phyloP scores from a whole-genome alignment of 164 flowering plant species.

The Vitis rotundifolia region DNA sequence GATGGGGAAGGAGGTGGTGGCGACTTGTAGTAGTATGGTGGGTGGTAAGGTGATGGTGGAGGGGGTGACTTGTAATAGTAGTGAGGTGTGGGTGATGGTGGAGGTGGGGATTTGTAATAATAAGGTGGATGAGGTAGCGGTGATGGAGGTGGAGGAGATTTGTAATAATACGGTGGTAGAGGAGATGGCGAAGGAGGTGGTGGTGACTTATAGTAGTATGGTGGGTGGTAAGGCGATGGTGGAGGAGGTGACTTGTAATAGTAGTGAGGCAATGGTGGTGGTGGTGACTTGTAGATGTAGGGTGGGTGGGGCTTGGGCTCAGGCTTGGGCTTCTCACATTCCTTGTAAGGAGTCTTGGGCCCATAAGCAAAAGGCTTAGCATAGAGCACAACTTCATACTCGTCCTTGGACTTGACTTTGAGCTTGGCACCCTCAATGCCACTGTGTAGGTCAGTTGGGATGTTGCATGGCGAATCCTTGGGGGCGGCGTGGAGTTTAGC shows the following conservation, averaged over 20 bases:
- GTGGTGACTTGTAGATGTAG: constrained; percentile 12
- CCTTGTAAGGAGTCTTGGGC: constrained; percentile 59
- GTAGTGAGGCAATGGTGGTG: not conserved
- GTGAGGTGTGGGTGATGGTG: not conserved
- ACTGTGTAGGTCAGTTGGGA: constrained; percentile 50
- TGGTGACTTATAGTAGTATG: not conserved
- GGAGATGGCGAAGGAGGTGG: constrained; percentile 3
- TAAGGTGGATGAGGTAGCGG: not conserved
- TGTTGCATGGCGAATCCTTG: constrained; percentile 59
- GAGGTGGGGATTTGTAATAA: constrained; percentile 26
- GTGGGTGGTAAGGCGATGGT: not conserved
- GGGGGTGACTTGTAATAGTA: not conserved
- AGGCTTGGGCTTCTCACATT: constrained; percentile 44
- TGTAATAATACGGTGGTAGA: constrained; percentile 2
- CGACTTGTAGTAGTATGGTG: constrained; percentile 26
- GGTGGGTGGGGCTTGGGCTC: constrained; percentile 17
- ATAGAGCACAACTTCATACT: constrained; percentile 55
- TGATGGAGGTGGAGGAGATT: constrained; percentile 20
- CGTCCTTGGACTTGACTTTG: constrained; percentile 51
- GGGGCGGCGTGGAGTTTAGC: constrained; percentile 67
- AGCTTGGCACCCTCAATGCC: constrained; percentile 56
- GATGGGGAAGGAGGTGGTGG: constrained; percentile 30
- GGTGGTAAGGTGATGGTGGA: constrained; percentile 18
- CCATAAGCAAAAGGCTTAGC: constrained; percentile 75
- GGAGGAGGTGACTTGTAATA: constrained; percentile 11